Percentiles rank a stretch among this genome's conserved stretches.
Conservation (phyloP, 257 asterid genomes). For the Misopates orontium region DNA sequence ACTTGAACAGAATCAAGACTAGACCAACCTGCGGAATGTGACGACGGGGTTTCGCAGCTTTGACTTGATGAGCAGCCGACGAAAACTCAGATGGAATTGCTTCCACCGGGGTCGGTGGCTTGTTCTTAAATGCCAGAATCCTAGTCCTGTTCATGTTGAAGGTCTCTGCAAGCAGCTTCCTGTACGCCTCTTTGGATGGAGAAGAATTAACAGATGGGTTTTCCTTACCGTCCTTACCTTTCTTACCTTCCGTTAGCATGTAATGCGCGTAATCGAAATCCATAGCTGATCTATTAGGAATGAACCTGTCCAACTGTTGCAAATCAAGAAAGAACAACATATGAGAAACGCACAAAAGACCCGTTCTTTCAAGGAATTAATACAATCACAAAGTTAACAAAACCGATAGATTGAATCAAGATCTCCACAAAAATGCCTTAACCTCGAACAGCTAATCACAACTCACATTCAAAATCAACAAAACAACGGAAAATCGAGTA, state of each 20-base stretch:
- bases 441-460: too few species aligned
- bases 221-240: constrained; percentile 97
- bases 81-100: constrained; percentile 51
- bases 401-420: background rate
- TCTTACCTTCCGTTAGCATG: constrained; percentile 83
- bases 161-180: constrained; percentile 76
- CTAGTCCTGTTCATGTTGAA: constrained; percentile 83
- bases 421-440: background rate
- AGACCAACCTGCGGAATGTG: constrained; percentile 78
- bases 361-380: too few species aligned
- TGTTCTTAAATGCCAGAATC: constrained; percentile 87
- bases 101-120: constrained; percentile 71
- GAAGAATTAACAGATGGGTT: constrained; percentile 63
- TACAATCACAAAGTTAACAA: background rate
- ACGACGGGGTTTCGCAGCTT: constrained; percentile 62
- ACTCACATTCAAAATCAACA: too few species aligned
- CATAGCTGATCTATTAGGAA: constrained; percentile 95
- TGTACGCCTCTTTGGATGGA: constrained; percentile 76
- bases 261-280: constrained; percentile 79
- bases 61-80: constrained; percentile 46
- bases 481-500: too few species aligned
- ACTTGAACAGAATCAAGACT: background rate
- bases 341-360: background rate
- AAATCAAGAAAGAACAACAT: constrained; percentile 20
- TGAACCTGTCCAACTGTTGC: constrained; percentile 87